These are phyloP conservation scores for Hygrophorus russula DNA, from an alignment of 768 basidiomycete genomes.

Conservation along the genomic window DNA sequence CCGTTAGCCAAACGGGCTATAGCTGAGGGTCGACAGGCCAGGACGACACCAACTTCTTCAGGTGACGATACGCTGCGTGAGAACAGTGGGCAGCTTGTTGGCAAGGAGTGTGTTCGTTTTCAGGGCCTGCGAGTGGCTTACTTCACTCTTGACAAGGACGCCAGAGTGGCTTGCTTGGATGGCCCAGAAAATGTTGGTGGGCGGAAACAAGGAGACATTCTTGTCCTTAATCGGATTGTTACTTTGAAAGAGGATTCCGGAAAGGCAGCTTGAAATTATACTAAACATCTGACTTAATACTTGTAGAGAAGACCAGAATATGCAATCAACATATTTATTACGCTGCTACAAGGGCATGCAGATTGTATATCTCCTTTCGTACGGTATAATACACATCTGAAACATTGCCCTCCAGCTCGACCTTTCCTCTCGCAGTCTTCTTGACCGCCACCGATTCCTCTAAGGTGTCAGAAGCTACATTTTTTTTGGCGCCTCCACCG, in stretches of 20 bases:
- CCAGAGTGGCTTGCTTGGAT: conserved; percentile 54
- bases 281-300: neutral
- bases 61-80: conserved; percentile 54
- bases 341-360: conserved; percentile 83
- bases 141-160: conserved; percentile 87
- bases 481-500: conserved; percentile 42
- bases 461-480: conserved; percentile 29
- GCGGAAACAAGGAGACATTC: conserved; percentile 56
- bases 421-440: conserved; percentile 74
- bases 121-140: conserved; percentile 94
- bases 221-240: conserved; percentile 88
- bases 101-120: conserved; percentile 90
- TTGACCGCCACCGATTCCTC: conserved; percentile 76
- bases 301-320: neutral
- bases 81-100: conserved; percentile 71
- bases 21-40: conserved; percentile 44
- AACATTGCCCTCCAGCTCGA: conserved; percentile 84
- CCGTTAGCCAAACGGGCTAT: conserved; percentile 60
- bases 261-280: conserved; percentile 31
- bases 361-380: conserved; percentile 76
- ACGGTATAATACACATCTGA: conserved; percentile 87
- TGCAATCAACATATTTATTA: conserved; percentile 13
- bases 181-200: conserved; percentile 32
- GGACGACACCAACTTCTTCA: conserved; percentile 34
- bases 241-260: conserved; percentile 91